Evolutionary conservation across 2,329 filamentous ascomycete genomes (phyloP).

Genomic region (Teratosphaeria destructans): DNA sequence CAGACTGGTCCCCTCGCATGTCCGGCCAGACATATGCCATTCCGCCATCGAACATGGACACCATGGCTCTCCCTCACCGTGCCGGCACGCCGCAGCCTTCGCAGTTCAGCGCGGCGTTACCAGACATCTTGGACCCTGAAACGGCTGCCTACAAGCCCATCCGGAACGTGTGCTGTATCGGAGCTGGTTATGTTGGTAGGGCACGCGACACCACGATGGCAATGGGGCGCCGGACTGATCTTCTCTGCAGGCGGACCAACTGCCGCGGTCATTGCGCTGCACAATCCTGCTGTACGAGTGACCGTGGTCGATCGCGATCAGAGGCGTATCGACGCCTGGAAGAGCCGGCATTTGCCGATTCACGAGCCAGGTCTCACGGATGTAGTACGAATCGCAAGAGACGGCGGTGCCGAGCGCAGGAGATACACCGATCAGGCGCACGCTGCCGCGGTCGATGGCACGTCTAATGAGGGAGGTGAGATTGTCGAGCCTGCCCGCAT

Average conservation of each 20-base stretch:
- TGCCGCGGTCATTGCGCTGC: constrained; percentile 60
- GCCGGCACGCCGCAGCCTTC: constrained; percentile 6
- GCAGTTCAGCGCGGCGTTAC: constrained; percentile 3
- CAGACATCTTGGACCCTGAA: constrained; percentile 11
- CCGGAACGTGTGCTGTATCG: constrained; percentile 56
- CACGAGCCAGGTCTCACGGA: constrained; percentile 61
- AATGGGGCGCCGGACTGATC: not conserved
- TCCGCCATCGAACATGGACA: constrained; percentile 6
- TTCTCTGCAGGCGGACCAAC: constrained; percentile 47
- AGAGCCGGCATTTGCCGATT: constrained; percentile 62
- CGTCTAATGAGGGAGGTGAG: not conserved
- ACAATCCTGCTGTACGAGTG: constrained; percentile 59
- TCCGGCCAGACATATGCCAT: constrained; percentile 6
- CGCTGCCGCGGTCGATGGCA: not conserved
- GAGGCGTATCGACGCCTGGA: constrained; percentile 58
- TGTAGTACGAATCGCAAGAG: constrained; percentile 53
- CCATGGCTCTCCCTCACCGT: constrained; percentile 7
- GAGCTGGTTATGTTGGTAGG: constrained; percentile 66
- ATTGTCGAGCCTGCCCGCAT: constrained; percentile 26
- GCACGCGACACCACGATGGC: not conserved
- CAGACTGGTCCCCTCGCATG: constrained; percentile 8
- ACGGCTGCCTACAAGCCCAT: constrained; percentile 12
- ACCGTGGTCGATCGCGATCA: constrained; percentile 63
- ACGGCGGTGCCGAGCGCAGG: constrained; percentile 32
- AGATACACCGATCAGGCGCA: constrained; percentile 17